Conservation (phyloP, 2,329 filamentous ascomycete species). For the Colletotrichum viniferum region DNA sequence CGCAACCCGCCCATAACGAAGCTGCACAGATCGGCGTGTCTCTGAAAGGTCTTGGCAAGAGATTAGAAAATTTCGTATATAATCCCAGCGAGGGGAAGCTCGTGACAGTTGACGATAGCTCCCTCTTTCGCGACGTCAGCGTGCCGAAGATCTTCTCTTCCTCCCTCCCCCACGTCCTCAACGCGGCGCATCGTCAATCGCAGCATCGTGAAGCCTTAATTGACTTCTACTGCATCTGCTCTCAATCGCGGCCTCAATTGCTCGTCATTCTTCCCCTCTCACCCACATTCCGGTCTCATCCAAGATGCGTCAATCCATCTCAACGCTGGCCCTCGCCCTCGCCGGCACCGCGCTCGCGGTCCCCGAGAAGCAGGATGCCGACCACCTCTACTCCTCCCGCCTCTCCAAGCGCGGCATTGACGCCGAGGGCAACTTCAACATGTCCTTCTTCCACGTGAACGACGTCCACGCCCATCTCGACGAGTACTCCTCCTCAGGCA, state of each 20-base stretch:
- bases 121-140: neutral
- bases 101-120: neutral
- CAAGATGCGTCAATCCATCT: constrained; percentile 9
- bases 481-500: constrained; percentile 64
- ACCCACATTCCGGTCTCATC: neutral
- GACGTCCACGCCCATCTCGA: constrained; percentile 72
- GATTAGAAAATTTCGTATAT: neutral
- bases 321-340: constrained; percentile 23
- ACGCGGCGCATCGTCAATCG: neutral
- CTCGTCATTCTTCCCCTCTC: neutral
- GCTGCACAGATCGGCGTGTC: neutral
- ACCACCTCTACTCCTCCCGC: constrained; percentile 54
- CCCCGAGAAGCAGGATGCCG: constrained; percentile 39
- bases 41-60: neutral
- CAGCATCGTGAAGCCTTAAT: constrained; percentile 4
- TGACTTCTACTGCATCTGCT: neutral
- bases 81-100: neutral
- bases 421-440: constrained; percentile 55
- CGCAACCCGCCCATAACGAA: neutral
- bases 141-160: neutral
- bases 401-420: constrained; percentile 55
- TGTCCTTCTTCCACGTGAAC: constrained; percentile 73
- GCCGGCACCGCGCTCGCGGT: constrained; percentile 32
- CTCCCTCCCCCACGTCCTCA: neutral
- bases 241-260: neutral